Base-by-base conservation (phyloP, 306 rosid species). In the Quillaja saponaria region DNA sequence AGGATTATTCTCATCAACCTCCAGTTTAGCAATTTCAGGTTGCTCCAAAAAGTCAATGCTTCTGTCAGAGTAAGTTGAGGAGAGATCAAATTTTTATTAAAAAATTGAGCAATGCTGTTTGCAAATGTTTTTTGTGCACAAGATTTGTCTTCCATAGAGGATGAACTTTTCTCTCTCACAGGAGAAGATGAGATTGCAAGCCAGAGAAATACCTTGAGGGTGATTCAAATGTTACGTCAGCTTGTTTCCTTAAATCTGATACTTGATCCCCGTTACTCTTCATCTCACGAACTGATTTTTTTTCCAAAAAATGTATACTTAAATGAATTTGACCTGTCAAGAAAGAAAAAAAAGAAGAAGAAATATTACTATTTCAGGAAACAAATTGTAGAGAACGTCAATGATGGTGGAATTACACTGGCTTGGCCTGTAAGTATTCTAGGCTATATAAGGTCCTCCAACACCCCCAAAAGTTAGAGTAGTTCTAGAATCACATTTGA, bases 101-200 rank as follows among this genome's bases (percentile, higher is more conserved):
- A 88, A 12, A 91, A 84, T 49, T 86, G 95, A 58, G 85, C 91
- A 73, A 88, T 14, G 55, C 90, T 79, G 61, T 81, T 86, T 4
- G 96, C 90, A 55, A 91, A 35, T 37, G 90, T 51, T 57, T 69
- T 91, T 77, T 91, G 96, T n/a, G 59, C 8, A 69, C 15, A 20
- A 12, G 58, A 5, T 72, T 78, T 84, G 5, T 84, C 90, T 47
- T 91, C 98, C 86, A 68, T 91, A 6, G 69, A 53, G 33, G 64
- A 56, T 28, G 48, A n/a, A 7, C 46, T 28, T 44, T 91, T 96
- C 15, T 83, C 90, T 63, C 6, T 78, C n/a, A 38, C 54, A 18
- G 96, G 86, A 51, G 97, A 91, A 78, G 85, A 6, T 39, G 83
- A 70, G 54, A 6, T 51, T 39, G 83, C 56, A 15, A 6, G 58